Conservation (phyloP, 2,329 filamentous ascomycete genomes). For the Paecilomyces sp. region DNA sequence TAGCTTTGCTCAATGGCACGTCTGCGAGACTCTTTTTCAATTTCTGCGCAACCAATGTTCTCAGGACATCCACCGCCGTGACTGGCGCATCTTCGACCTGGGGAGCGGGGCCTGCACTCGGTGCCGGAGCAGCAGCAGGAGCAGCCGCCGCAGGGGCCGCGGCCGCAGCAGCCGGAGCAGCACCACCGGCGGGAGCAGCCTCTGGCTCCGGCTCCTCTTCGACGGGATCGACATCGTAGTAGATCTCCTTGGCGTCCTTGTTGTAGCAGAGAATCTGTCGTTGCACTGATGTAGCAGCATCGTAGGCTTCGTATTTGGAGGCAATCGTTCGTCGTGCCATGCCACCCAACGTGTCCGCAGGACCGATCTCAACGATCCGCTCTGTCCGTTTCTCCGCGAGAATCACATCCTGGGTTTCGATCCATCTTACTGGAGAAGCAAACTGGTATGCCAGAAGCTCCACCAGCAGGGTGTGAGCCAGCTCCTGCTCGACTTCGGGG, state of each 20-base stretch:
- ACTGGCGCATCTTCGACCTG: slow-evolving; percentile 82
- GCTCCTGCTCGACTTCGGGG: slow-evolving; percentile 98
- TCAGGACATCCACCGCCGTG: slow-evolving; percentile 79
- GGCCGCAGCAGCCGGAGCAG: slow-evolving; percentile 28
- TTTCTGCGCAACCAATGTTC: slow-evolving; percentile 89
- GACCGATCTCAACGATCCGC: slow-evolving; percentile 95
- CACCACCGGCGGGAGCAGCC: slow-evolving; percentile 27
- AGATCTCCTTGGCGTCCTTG: slow-evolving; percentile 98
- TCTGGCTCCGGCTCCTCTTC: slow-evolving; percentile 73
- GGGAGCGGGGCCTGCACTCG: slow-evolving; percentile 75
- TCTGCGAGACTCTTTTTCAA: slow-evolving; percentile 89
- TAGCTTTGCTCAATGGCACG: slow-evolving; percentile 88
- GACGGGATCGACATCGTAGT: slow-evolving; percentile 94
- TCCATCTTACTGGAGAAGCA: slow-evolving; percentile 97
- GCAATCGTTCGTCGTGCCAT: slow-evolving; percentile 96
- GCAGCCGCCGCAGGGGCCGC: slow-evolving; percentile 40
- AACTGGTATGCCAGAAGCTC: slow-evolving; percentile 99
- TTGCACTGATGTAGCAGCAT: slow-evolving; percentile 92
- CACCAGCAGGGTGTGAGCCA: slow-evolving; percentile 94
- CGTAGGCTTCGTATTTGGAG: slow-evolving; percentile 97
- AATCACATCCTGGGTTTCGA: slow-evolving; percentile 99
- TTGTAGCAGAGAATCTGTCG: slow-evolving; percentile 98
- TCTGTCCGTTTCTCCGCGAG: slow-evolving; percentile 93
- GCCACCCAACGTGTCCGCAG: slow-evolving; percentile 89
- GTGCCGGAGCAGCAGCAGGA: slow-evolving; percentile 47